Evolutionary conservation across 2,329 filamentous ascomycete species (phyloP).

Genomic region (Parafenestella ontariensis): DNA sequence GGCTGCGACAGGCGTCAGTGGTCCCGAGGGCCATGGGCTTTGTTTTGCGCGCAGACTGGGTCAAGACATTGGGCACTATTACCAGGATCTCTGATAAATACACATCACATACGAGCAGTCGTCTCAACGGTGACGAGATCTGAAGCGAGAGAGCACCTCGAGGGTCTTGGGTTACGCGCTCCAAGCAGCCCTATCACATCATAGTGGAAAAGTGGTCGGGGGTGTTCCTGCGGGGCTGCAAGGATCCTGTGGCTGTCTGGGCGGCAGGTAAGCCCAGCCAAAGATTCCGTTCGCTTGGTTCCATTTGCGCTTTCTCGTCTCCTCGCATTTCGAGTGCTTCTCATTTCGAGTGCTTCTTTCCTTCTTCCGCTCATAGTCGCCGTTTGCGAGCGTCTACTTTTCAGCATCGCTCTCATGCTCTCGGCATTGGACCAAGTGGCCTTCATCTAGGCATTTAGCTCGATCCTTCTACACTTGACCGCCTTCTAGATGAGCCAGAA

Average conservation of each 20-base stretch:
- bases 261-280: slow-evolving; percentile 9
- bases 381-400: neutral
- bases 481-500: slow-evolving; percentile 21
- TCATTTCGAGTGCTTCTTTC: too few relatives aligned
- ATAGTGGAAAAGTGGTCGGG: neutral
- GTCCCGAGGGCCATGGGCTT: slow-evolving; percentile 9
- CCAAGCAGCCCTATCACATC: slow-evolving; percentile 10
- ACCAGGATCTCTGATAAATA: neutral
- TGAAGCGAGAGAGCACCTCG: neutral
- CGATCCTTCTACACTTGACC: neutral
- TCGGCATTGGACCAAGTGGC: neutral
- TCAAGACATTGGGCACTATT: neutral
- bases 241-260: slow-evolving; percentile 6
- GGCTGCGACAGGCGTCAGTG: slow-evolving; percentile 2
- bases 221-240: slow-evolving; percentile 19
- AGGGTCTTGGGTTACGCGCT: neutral
- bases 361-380: neutral
- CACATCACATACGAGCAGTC: slow-evolving; percentile 5
- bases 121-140: neutral
- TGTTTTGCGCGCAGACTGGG: slow-evolving; percentile 5
- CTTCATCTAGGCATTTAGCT: slow-evolving; percentile 3
- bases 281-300: slow-evolving; percentile 9
- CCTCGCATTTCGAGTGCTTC: slow-evolving; percentile 15
- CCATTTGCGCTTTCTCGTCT: slow-evolving; percentile 23
- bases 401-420: neutral